Percentiles rank a stretch among this genome's conserved stretches.
These are phyloP conservation scores for Monascus purpureus DNA, from an alignment of 495 filamentous ascomycete species.

Conservation along the genomic window DNA sequence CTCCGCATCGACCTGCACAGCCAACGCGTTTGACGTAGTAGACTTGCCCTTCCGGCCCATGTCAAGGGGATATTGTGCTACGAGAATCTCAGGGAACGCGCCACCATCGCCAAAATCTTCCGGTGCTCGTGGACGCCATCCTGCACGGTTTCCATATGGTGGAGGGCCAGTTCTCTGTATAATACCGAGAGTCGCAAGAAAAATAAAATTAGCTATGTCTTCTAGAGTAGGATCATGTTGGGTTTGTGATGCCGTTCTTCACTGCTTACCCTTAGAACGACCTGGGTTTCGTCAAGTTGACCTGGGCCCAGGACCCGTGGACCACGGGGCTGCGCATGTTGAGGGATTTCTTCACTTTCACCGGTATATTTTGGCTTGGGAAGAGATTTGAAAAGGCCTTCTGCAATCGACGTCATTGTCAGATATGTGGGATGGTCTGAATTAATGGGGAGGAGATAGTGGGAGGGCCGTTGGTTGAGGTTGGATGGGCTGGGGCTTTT, in stretches of 20 bases:
- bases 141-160: slow-evolving; percentile 66
- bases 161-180: slow-evolving; percentile 68
- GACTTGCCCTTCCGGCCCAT: slow-evolving; percentile 71
- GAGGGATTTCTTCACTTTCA: slow-evolving; percentile 68
- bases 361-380: slow-evolving; percentile 83
- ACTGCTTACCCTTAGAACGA: slow-evolving; percentile 64
- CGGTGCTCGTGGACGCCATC: slow-evolving; percentile 72
- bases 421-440: slow-evolving; percentile 7
- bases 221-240: no score
- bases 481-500: slow-evolving; percentile 9
- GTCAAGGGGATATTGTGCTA: slow-evolving; percentile 90
- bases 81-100: slow-evolving; percentile 85
- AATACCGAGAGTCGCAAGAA: background rate
- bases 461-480: slow-evolving; percentile 4
- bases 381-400: slow-evolving; percentile 66
- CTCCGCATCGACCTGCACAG: slow-evolving; percentile 77
- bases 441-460: slow-evolving; percentile 5
- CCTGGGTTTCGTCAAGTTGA: slow-evolving; percentile 70
- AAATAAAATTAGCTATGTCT: no score
- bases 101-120: slow-evolving; percentile 96
- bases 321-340: slow-evolving; percentile 58
- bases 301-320: slow-evolving; percentile 65
- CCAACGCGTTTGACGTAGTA: slow-evolving; percentile 70
- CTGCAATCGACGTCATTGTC: slow-evolving; percentile 55
- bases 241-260: no score